Percentiles rank a stretch among this genome's conserved stretches.
phyloP scores from a whole-genome alignment of 257 asterid species.

The Petrea volubilis region DNA sequence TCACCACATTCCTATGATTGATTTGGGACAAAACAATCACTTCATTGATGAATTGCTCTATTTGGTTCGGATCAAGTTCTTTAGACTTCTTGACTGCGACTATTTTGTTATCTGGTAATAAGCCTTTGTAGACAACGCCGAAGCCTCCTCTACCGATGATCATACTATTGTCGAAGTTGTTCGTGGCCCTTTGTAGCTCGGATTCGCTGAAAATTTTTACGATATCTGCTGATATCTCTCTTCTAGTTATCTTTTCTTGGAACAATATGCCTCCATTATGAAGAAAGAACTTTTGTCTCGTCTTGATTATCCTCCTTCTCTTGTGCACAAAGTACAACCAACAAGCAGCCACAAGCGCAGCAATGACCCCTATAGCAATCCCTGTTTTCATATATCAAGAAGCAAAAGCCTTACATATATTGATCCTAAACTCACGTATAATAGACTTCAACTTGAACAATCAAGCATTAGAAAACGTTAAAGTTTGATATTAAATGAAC shows the following conservation, averaged over 20 bases:
- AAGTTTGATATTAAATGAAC: too few species aligned
- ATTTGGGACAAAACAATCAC: too few species aligned
- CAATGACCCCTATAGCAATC: slow-evolving; percentile 23
- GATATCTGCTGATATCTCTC: slow-evolving; percentile 1
- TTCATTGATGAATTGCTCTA: too few species aligned
- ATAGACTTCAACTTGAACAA: too few species aligned
- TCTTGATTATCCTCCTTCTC: slow-evolving; percentile 17
- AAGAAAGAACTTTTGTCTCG: background rate
- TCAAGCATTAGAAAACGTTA: too few species aligned
- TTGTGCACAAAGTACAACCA: slow-evolving; percentile 29
- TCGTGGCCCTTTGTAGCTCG: slow-evolving; percentile 31
- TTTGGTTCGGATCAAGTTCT: slow-evolving; percentile 32
- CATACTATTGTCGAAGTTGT: slow-evolving; percentile 22
- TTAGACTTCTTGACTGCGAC: slow-evolving; percentile 34
- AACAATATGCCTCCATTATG: too few species aligned
- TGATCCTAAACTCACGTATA: too few species aligned
- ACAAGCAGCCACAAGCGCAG: slow-evolving; percentile 18
- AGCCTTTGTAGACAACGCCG: slow-evolving; percentile 27
- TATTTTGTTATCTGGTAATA: background rate
- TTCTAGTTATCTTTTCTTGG: slow-evolving; percentile 16
- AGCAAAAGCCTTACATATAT: too few species aligned
- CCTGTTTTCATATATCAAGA: slow-evolving; percentile 10
- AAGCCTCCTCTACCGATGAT: slow-evolving; percentile 38
- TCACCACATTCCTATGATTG: too few species aligned
- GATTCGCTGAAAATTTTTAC: slow-evolving; percentile 15